Evolutionary conservation across 1,139 yeast species (phyloP).

Genomic region (Pneumocystis carinii): DNA sequence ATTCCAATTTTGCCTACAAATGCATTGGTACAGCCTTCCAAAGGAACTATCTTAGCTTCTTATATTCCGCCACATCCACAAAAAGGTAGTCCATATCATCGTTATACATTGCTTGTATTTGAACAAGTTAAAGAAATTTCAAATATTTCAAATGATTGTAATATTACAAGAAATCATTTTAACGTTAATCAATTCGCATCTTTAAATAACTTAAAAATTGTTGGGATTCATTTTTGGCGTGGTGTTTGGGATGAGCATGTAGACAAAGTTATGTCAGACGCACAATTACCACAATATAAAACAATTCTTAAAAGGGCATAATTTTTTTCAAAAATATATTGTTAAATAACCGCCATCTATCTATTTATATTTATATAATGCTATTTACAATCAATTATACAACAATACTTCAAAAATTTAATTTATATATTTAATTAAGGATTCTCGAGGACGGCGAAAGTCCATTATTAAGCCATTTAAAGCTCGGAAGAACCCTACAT

Average conservation of each 20-base stretch:
- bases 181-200: conserved; percentile 57
- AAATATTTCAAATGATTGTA: conserved; percentile 16
- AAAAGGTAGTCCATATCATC: conserved; percentile 66
- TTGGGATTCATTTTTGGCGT: conserved; percentile 93
- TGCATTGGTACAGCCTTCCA: conserved; percentile 38
- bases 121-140: conserved; percentile 36
- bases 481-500: conserved; percentile 5
- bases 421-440: not conserved
- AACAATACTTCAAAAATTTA: not conserved
- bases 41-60: conserved; percentile 37
- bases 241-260: conserved; percentile 45
- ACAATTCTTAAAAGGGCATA: not conserved
- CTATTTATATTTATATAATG: not conserved
- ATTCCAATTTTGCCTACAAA: conserved; percentile 42
- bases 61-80: conserved; percentile 83
- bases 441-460: not conserved
- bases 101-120: conserved; percentile 83
- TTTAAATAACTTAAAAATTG: conserved; percentile 42
- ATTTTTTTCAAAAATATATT: not conserved
- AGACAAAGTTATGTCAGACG: conserved; percentile 1
- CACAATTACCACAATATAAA: not conserved
- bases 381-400: not conserved
- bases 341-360: not conserved
- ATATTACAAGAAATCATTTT: conserved; percentile 35
- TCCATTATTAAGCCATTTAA: not conserved